Evolutionary conservation across 2,329 filamentous ascomycete genomes (phyloP), one percentile per base, ranked within the genome.

Genomic region (Didymella arachidicola): DNA sequence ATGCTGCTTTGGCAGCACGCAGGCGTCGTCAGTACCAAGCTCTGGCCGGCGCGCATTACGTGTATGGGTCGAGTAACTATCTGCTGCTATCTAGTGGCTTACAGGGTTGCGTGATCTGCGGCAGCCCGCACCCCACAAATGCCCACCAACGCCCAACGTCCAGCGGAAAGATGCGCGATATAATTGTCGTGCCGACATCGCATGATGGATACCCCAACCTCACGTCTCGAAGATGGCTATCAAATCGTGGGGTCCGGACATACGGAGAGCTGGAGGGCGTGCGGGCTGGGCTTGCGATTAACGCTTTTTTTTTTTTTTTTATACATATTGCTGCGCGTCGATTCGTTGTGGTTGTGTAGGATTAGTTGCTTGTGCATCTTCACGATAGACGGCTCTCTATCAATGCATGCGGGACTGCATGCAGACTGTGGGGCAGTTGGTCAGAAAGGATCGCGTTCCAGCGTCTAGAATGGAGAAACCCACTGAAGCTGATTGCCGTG

Each of bases 11-110:
- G 56, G 50, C 34, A 54, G 45, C 45, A 54, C 46, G 41, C 41
- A 53, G 45, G 45, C 46, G 50, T 46, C 32, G 56, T 59, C 50
- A 32, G 49, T 53, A 39, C 19, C 19, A 41, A 45, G 45, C 45
- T 27, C 45, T 45, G 51, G 58, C 63, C 68, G 68, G 72, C 61
- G 59, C 57, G 62, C 61, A 66, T 75, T 76, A 76, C 72, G 72
- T 73, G 63, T 68, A 63, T 49, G 52, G 53, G 69, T 67, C 62
- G 57, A 67, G 67, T 71, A 70, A 72, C 67, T 64, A 69, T 70
- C 55, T 42, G 18, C 7, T 62, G 72, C 70, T 75, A 75, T 74
- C 62, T 69, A 36, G 53, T 60, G 50, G 45, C 46, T 45, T 53
- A 26, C 59, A 64, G 64, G 64, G 62, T 43, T 67, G 62, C 61